Conservation (phyloP, 768 basidiomycete species). For the Sutorius australiensis region DNA sequence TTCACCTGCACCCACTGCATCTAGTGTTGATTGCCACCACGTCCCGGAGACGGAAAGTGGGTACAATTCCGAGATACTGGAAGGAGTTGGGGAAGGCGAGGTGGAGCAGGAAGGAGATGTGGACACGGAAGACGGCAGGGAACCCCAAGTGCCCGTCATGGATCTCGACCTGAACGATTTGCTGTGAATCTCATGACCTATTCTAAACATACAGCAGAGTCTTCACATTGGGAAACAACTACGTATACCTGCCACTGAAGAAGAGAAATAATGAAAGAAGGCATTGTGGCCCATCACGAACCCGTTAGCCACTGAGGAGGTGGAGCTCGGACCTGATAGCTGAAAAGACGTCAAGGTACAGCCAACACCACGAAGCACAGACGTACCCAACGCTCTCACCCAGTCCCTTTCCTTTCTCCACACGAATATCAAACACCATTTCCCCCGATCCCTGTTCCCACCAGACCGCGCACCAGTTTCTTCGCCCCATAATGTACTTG, state of each 20-base stretch:
- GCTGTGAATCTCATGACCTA: constrained; percentile 13
- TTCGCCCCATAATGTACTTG: constrained; percentile 78
- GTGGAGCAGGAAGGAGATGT: constrained; percentile 25
- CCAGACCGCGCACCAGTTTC: constrained; percentile 81
- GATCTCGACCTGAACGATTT: constrained; percentile 28
- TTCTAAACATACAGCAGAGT: neutral
- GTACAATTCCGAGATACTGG: constrained; percentile 50
- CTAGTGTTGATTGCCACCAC: constrained; percentile 42
- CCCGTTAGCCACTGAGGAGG: constrained; percentile 38
- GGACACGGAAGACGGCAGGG: constrained; percentile 20
- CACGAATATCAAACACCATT: constrained; percentile 76
- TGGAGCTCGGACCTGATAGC: constrained; percentile 44
- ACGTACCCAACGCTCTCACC: constrained; percentile 79
- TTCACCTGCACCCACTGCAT: constrained; percentile 52
- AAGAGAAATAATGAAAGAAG: neutral
- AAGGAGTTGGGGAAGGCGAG: constrained; percentile 28
- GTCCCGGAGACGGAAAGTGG: constrained; percentile 47
- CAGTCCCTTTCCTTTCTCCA: constrained; percentile 79
- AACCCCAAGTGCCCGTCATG: constrained; percentile 22
- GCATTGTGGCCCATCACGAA: constrained; percentile 2
- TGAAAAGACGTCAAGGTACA: constrained; percentile 17
- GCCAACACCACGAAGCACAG: neutral
- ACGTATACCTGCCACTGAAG: neutral
- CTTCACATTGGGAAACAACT: neutral
- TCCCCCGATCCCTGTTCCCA: constrained; percentile 59